Evolutionary conservation across 768 basidiomycete genomes (phyloP), one percentile per base, ranked within the genome.

Genomic region (Fibroporia radiculosa): DNA sequence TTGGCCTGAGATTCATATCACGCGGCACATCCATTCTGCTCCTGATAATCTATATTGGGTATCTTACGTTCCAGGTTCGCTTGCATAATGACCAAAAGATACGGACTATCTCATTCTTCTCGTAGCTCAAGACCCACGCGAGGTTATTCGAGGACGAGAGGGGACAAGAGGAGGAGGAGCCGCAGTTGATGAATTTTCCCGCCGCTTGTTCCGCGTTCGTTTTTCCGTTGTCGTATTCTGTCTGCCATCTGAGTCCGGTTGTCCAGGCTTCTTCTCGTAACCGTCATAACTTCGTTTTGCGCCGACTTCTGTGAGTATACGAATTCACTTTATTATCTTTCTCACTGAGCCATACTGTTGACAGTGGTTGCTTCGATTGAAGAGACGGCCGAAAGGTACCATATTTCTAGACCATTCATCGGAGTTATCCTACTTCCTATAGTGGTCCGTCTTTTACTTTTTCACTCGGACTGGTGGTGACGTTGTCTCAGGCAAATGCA

Each of bases 301-400:
- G 92, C 93, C 23, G 93, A 96, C 60, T 87, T 80, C 57, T 65
- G 87, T 84, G 58, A 57, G 82, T 77, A 7, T 37, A 14, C 27
- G 7, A 28, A 20, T 37, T 28, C 6, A 14, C 24, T 42, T 33
- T 18, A 19, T 19, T 11, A n/a, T 33, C 13, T 25, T 27, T 8
- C 8, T 13, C 23, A 34, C 46, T 10, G 24, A 3, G 32, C 20
- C 48, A 20, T 39, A 45, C 18, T 45, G 27, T 25, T 35, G 24
- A 26, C 42, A 89, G 87, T 91, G 62, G 91, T 95, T 28, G 85
- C 83, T 2, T 90, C 88, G 3, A 95, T 96, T 51, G 93, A 95
- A 61, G 91, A 93, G 60, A 89, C 87, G 20, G 89, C 92, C 2
- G 68, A 77, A 11, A 73, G 84, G 31, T 92, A 89, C 62, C 61